These are phyloP conservation scores for Gleditsia sinensis DNA, from an alignment of 306 rosid genomes.

Conservation along the genomic window DNA sequence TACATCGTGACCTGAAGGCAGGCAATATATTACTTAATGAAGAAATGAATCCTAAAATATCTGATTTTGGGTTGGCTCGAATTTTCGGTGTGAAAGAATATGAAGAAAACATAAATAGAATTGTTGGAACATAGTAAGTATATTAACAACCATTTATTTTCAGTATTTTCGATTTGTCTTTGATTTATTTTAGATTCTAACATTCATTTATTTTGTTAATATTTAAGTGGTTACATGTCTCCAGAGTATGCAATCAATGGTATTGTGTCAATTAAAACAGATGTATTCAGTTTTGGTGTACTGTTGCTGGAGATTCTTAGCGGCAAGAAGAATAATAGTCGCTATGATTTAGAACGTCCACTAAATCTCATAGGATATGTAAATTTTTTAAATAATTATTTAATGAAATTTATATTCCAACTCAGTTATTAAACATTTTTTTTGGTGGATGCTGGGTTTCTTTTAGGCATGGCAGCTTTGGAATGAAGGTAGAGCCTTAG, in stretches of 20 bases:
- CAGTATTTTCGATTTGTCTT: no score
- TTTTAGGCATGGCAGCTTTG: no score
- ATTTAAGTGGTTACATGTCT: constrained; percentile 38
- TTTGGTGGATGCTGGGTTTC: no score
- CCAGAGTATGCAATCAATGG: constrained; percentile 41
- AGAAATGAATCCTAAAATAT: constrained; percentile 40
- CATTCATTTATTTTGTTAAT: no score
- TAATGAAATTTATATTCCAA: no score
- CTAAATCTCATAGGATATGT: constrained; percentile 36
- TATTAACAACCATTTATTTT: neutral
- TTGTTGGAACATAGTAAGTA: constrained; percentile 37
- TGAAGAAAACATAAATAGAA: constrained; percentile 35
- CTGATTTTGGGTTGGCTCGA: constrained; percentile 43
- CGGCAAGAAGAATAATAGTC: constrained; percentile 24
- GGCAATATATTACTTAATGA: constrained; percentile 36
- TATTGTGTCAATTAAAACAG: constrained; percentile 37
- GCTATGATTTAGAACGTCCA: neutral
- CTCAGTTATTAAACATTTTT: no score
- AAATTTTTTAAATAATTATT: constrained; percentile 5
- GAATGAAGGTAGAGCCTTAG: constrained; percentile 4
- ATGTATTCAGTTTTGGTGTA: constrained; percentile 50
- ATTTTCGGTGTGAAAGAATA: constrained; percentile 29
- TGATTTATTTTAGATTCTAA: no score
- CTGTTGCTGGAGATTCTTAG: constrained; percentile 37
- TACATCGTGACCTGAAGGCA: constrained; percentile 34